Percentiles rank a stretch among this genome's conserved stretches.
These are phyloP conservation scores for Sporothrix pseudoabietina DNA, from an alignment of 2,329 filamentous ascomycete genomes.

Conservation along the genomic window DNA sequence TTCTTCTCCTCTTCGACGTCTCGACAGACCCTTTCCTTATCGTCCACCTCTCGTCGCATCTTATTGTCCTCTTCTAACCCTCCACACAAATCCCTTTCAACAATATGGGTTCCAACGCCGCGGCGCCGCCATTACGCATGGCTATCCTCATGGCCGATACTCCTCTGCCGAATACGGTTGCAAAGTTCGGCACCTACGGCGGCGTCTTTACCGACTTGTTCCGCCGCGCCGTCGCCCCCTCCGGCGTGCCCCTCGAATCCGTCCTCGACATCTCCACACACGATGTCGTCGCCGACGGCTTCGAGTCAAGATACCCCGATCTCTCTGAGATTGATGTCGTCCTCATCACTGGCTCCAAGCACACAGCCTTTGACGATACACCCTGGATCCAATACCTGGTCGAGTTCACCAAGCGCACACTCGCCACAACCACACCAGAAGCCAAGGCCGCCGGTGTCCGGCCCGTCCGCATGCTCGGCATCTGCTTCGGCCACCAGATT, in stretches of 20 bases:
- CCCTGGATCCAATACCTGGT: slow-evolving; percentile 78
- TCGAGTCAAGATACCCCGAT: slow-evolving; percentile 63
- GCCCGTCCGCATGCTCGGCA: slow-evolving; percentile 70
- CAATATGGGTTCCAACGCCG: slow-evolving; percentile 37
- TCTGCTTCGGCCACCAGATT: slow-evolving; percentile 90
- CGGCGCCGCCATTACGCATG: slow-evolving; percentile 59
- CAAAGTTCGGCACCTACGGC: slow-evolving; percentile 71
- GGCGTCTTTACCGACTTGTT: slow-evolving; percentile 68
- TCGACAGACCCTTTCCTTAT: neutral
- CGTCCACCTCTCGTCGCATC: neutral
- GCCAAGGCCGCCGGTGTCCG: slow-evolving; percentile 50
- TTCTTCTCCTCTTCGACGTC: neutral
- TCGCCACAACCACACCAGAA: slow-evolving; percentile 43
- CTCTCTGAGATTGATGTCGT: slow-evolving; percentile 78
- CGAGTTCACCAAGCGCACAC: slow-evolving; percentile 60
- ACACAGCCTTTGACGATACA: slow-evolving; percentile 72
- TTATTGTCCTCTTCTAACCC: neutral
- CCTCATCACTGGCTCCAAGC: slow-evolving; percentile 74
- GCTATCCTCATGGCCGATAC: slow-evolving; percentile 88
- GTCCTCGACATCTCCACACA: slow-evolving; percentile 64
- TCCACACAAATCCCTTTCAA: neutral
- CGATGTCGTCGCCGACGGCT: slow-evolving; percentile 67
- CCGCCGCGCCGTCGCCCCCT: slow-evolving; percentile 52
- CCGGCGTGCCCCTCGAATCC: slow-evolving; percentile 44
- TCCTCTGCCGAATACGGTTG: slow-evolving; percentile 64